Evolutionary conservation across 495 filamentous ascomycete genomes (phyloP).

Genomic region (Penicillium macrosclerotiorum): DNA sequence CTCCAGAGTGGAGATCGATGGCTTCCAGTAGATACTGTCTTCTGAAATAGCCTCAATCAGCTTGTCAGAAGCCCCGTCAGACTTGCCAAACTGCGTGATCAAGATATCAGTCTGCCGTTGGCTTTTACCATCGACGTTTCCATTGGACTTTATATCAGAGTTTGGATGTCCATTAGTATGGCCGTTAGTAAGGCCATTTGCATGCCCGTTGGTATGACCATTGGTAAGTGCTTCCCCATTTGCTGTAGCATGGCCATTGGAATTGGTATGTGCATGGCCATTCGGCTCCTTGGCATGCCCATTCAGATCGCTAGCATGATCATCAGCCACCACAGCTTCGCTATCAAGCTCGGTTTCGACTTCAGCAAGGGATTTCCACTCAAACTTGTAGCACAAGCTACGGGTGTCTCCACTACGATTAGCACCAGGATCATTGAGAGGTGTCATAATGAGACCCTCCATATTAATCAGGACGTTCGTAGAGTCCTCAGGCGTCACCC

Average conservation of each 20-base stretch:
- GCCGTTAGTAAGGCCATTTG: neutral
- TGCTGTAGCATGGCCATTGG: neutral
- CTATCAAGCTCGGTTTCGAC: neutral
- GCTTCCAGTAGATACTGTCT: slow-evolving; percentile 9
- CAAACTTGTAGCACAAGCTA: slow-evolving; percentile 35
- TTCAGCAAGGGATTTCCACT: slow-evolving; percentile 27
- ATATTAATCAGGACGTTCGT: slow-evolving; percentile 28
- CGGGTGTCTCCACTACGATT: slow-evolving; percentile 7
- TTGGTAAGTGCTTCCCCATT: slow-evolving; percentile 1
- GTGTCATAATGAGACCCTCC: slow-evolving; percentile 33
- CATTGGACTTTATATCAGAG: slow-evolving; percentile 2
- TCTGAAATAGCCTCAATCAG: slow-evolving; percentile 6
- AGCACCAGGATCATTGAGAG: slow-evolving; percentile 24
- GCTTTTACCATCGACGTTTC: slow-evolving; percentile 2
- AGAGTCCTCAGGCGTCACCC: slow-evolving; percentile 23
- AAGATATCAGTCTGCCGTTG: slow-evolving; percentile 8
- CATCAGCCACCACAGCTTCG: slow-evolving; percentile 5
- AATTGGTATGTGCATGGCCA: too few species aligned
- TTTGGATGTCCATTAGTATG: slow-evolving; percentile 5
- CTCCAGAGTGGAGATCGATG: slow-evolving; percentile 10
- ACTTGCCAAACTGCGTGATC: slow-evolving; percentile 15
- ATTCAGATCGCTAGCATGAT: slow-evolving; percentile 1
- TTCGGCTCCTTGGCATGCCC: slow-evolving; percentile 1
- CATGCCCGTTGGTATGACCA: neutral
- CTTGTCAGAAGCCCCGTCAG: slow-evolving; percentile 14